A percentile compares a stretch with the other conserved stretches of the same genome.
Evolutionary conservation across 164 flowering plant species (phyloP).

Genomic region (Nymphaea colorata): DNA sequence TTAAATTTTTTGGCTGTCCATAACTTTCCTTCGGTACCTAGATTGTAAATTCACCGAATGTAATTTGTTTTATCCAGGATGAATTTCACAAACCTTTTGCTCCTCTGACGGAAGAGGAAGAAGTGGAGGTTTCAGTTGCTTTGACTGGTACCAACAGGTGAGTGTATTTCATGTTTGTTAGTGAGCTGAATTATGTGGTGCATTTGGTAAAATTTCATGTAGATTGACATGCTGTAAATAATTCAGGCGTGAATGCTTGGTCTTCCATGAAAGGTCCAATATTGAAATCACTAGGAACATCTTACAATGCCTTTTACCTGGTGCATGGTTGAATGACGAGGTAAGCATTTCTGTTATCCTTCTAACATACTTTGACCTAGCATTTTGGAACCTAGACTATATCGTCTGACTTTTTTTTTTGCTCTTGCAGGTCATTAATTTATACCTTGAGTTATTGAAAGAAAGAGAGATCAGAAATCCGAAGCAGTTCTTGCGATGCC

Average conservation of each 20-base stretch:
- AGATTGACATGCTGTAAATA: background rate
- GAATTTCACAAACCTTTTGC: conserved; percentile 32
- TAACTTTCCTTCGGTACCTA: too few relatives aligned
- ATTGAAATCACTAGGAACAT: conserved; percentile 70
- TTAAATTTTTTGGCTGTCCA: too few relatives aligned
- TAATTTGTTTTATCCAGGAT: conserved; percentile 22
- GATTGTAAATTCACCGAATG: too few relatives aligned
- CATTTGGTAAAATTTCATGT: background rate
- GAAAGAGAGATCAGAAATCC: conserved; percentile 90
- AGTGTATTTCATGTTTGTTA: too few relatives aligned
- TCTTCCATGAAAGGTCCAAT: conserved; percentile 55
- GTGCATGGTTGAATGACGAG: conserved; percentile 96
- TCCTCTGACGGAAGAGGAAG: conserved; percentile 69
- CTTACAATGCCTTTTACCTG: conserved; percentile 62
- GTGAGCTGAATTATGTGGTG: too few relatives aligned
- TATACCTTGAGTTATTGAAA: conserved; percentile 84
- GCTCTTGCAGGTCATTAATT: conserved; percentile 68
- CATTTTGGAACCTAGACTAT: background rate
- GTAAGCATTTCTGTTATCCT: conserved; percentile 21
- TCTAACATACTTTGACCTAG: background rate
- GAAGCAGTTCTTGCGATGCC: conserved; percentile 69
- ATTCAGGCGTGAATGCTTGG: conserved; percentile 50
- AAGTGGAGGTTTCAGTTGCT: conserved; percentile 44
- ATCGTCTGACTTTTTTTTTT: background rate
- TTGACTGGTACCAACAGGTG: conserved; percentile 39